Evolutionary conservation across 208 protist species (phyloP), one percentile per base, ranked within the genome.

Genomic region (Leishmania lainsoni): DNA sequence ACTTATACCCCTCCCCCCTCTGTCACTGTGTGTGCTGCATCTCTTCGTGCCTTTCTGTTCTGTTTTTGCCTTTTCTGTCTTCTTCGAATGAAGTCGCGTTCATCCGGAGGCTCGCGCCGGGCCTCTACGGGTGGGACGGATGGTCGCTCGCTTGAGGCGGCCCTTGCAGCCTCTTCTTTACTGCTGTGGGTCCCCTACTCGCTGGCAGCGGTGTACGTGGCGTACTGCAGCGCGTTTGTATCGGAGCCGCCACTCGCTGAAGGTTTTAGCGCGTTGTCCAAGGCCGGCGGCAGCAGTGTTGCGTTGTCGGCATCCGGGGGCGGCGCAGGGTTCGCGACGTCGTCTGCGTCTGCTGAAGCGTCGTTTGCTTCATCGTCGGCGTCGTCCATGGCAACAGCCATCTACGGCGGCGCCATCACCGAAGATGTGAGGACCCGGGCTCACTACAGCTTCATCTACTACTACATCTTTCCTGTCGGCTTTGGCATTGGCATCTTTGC

Each of bases 121-220:
- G 45, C 78, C 66, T 29, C 82, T 10, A 26, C 54, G 16, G 61
- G 56, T 49, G 78, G 74, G 49, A 82, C 82, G 16, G 82, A 82
- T 58, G 66, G 73, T 4, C 72, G 66, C 78, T 82, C 88, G 12
- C 78, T 91, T 56, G 80, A 89, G 54, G 35, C 81, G 59, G 86
- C 86, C n/a, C 84, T 92, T 39, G 81, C 78, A 0, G 81, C 77
- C 3, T 88, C 89, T 0, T 88, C 91, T 6, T 32, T 92, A 12
- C 80, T 95, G 59, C 77, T 97, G 48, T 97, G 91, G 90, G 42
- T 93, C 2, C 91, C 91, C 52, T 94, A 95, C 86, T 86, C 85
- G 45, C 51, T 91, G 8, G 91, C 91, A 3, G 87, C 91, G 35
- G 51, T 93, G 42, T 97, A 93, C 76, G 83, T 92, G 45, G 88